A percentile compares a stretch with the other conserved stretches of the same genome.
These are phyloP conservation scores for Pyropia haitanensis DNA, from an alignment of 23 red algal genomes.

Conservation along the genomic window DNA sequence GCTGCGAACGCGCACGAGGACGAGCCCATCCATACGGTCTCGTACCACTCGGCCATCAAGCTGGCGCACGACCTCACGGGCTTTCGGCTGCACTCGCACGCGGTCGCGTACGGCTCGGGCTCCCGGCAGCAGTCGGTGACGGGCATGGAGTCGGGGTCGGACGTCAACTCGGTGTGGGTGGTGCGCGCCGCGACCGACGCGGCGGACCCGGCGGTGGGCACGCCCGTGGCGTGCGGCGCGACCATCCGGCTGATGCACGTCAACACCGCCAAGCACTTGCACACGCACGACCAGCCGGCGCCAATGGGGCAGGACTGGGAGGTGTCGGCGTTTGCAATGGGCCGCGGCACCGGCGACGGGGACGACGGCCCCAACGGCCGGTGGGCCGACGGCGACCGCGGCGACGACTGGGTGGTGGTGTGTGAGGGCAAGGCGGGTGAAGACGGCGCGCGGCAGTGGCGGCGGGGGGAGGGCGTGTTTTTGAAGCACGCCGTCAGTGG, in stretches of 20 bases:
- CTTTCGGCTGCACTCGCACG: conserved; percentile 80
- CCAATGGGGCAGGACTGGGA: conserved; percentile 59
- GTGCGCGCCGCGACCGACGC: conserved; percentile 39
- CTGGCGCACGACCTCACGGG: conserved; percentile 72
- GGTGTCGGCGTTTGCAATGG: conserved; percentile 61
- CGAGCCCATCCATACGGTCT: conserved; percentile 28
- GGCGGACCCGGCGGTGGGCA: conserved; percentile 5
- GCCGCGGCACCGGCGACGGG: conserved; percentile 3
- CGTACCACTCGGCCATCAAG: conserved; percentile 88
- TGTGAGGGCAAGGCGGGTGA: conserved; percentile 12
- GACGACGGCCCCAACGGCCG: conserved; percentile 17
- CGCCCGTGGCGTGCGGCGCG: conserved; percentile 40
- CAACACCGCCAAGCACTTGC: conserved; percentile 71
- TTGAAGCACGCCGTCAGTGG: conserved; percentile 58
- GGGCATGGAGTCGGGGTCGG: conserved; percentile 21
- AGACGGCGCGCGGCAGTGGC: conserved; percentile 9
- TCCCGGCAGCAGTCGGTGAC: conserved; percentile 85
- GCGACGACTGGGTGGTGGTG: conserved; percentile 71
- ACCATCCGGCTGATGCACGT: conserved; percentile 79
- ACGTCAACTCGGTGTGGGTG: conserved; percentile 76
- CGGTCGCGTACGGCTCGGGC: conserved; percentile 85
- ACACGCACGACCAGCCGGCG: conserved; percentile 71
- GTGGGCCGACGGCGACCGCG: conserved; percentile 49
- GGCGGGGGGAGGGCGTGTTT: conserved; percentile 24
- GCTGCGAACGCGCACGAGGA: neutral